Evolutionary conservation across 139 green algal genomes (phyloP).

Genomic region (Desmodesmus armatus): DNA sequence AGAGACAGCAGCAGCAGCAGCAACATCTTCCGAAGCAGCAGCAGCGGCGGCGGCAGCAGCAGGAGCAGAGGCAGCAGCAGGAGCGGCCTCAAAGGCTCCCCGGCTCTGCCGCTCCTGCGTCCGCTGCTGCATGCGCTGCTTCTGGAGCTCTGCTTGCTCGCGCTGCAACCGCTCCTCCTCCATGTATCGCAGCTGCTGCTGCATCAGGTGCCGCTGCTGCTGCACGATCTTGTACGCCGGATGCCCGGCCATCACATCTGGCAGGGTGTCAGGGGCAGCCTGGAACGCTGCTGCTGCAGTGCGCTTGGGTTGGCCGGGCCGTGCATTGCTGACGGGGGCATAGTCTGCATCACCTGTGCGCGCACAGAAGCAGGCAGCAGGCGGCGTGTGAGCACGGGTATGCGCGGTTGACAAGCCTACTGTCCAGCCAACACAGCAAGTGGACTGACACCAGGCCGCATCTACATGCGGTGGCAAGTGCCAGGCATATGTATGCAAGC

Average conservation of each 20-base stretch:
- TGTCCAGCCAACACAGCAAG: not conserved
- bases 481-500: not conserved
- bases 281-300: slow-evolving; percentile 21
- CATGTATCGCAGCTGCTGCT: slow-evolving; percentile 7
- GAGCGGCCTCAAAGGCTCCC: not conserved
- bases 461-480: not conserved
- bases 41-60: not conserved
- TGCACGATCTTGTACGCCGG: slow-evolving; percentile 24
- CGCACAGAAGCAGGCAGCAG: not conserved
- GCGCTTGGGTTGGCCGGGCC: not conserved
- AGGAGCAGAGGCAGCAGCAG: not conserved
- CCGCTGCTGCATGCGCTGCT: slow-evolving; percentile 33
- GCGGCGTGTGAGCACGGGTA: not conserved
- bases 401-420: not conserved
- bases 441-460: not conserved
- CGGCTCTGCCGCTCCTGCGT: not conserved
- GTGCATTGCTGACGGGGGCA: slow-evolving; percentile 8
- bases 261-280: slow-evolving; percentile 11
- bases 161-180: not conserved
- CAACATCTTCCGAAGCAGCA: not conserved
- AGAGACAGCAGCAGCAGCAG: not conserved
- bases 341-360: slow-evolving; percentile 2
- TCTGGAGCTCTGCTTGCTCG: slow-evolving; percentile 27
- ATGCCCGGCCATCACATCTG: slow-evolving; percentile 6
- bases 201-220: slow-evolving; percentile 1